A percentile compares a stretch with the other conserved stretches of the same genome.
Conservation (phyloP, 129 eudicot species). For the Deinandra increscens region DNA sequence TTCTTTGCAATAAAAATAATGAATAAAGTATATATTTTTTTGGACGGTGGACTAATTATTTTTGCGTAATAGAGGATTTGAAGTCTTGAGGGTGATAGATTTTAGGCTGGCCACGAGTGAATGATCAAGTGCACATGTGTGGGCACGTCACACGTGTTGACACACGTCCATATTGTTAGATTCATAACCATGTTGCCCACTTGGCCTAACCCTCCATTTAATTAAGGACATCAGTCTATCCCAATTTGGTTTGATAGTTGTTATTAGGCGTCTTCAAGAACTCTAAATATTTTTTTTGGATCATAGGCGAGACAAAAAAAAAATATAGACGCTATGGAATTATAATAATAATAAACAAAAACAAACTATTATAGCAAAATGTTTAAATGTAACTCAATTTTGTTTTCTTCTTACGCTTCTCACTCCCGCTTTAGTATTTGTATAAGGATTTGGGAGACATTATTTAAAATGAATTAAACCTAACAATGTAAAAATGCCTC, state of each 20-base stretch:
- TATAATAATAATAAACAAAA: too few species aligned
- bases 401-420: too few species aligned
- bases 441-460: too few species aligned
- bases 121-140: slow-evolving; percentile 21
- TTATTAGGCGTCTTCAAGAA: too few species aligned
- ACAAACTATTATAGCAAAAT: too few species aligned
- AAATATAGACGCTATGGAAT: too few species aligned
- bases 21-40: background rate
- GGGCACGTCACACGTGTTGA: slow-evolving; percentile 28
- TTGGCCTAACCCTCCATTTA: background rate
- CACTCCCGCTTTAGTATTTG: too few species aligned
- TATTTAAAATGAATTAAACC: too few species aligned
- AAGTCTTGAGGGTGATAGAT: background rate
- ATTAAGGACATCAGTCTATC: background rate
- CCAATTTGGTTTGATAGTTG: background rate
- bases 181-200: slow-evolving; percentile 22
- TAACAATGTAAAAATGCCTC: too few species aligned
- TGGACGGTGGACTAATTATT: slow-evolving; percentile 23
- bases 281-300: too few species aligned
- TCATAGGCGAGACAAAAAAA: too few species aligned
- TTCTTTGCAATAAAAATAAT: background rate
- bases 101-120: slow-evolving; percentile 5
- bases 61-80: background rate
- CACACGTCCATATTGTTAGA: slow-evolving; percentile 32
- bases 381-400: too few species aligned